Evolutionary conservation across 2,329 filamentous ascomycete species (phyloP).

Genomic region (Penicillium sp.): DNA sequence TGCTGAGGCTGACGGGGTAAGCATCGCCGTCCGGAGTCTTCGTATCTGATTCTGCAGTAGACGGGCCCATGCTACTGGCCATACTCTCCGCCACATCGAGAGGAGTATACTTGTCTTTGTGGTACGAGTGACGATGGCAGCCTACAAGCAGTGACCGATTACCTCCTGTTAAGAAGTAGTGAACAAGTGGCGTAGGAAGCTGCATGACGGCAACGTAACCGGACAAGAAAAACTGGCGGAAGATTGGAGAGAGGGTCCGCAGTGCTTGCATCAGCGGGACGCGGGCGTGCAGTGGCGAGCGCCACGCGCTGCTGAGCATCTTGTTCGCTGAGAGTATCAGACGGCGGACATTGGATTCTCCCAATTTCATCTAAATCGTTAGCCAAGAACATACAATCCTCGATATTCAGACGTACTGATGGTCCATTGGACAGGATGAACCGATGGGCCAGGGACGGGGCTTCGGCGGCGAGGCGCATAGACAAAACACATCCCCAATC

Average conservation of each 20-base stretch:
- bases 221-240: conserved; percentile 49
- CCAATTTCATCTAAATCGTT: conserved; percentile 39
- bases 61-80: conserved; percentile 52
- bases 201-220: conserved; percentile 56
- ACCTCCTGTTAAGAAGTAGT: conserved; percentile 47
- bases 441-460: conserved; percentile 53
- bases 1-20: conserved; percentile 43
- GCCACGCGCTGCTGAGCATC: conserved; percentile 49
- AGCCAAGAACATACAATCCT: not conserved
- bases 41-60: conserved; percentile 43
- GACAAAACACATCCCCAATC: conserved; percentile 55
- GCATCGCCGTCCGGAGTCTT: conserved; percentile 28
- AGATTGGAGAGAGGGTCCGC: conserved; percentile 45
- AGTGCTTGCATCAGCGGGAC: conserved; percentile 46
- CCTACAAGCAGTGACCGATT: conserved; percentile 48
- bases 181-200: conserved; percentile 47
- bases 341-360: conserved; percentile 42
- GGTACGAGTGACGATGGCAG: conserved; percentile 41
- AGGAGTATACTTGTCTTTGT: conserved; percentile 32
- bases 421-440: conserved; percentile 54
- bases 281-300: conserved; percentile 44
- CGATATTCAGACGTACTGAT: conserved; percentile 43
- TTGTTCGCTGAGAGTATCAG: conserved; percentile 45
- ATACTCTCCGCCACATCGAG: conserved; percentile 46
- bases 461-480: conserved; percentile 57